Evolutionary conservation across 495 filamentous ascomycete genomes (phyloP).

Genomic region (Copromyces sp.): DNA sequence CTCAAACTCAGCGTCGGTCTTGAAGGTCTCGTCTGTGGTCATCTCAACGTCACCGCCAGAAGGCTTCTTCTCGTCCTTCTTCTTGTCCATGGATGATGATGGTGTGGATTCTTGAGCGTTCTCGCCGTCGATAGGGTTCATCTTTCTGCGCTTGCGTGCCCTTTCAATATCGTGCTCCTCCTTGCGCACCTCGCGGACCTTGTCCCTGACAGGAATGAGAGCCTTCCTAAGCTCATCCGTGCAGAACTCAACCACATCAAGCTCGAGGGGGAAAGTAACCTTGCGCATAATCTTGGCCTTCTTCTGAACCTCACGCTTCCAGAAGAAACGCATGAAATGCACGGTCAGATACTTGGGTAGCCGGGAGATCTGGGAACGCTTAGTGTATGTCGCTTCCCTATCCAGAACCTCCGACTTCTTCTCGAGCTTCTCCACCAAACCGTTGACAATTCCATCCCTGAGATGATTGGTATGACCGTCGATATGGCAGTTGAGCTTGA

Average conservation of each 20-base stretch:
- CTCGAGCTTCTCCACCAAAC: slow-evolving; percentile 79
- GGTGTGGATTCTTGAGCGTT: slow-evolving; percentile 5
- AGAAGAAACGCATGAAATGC: slow-evolving; percentile 97
- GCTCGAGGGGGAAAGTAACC: slow-evolving; percentile 86
- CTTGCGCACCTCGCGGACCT: slow-evolving; percentile 89
- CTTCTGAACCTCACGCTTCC: slow-evolving; percentile 88
- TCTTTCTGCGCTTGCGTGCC: slow-evolving; percentile 76
- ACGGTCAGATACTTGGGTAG: slow-evolving; percentile 92
- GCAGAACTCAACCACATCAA: slow-evolving; percentile 92
- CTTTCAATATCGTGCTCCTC: slow-evolving; percentile 87
- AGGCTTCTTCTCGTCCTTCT: slow-evolving; percentile 26
- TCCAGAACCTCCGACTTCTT: slow-evolving; percentile 73
- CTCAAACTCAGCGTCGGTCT: slow-evolving; percentile 88
- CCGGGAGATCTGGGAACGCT: slow-evolving; percentile 76
- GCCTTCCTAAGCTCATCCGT: slow-evolving; percentile 76
- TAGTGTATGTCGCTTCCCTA: slow-evolving; percentile 75
- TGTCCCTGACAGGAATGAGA: slow-evolving; percentile 84
- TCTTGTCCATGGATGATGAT: slow-evolving; percentile 22
- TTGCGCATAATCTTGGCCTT: slow-evolving; percentile 99
- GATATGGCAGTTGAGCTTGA: slow-evolving; percentile 95
- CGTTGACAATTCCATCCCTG: slow-evolving; percentile 72
- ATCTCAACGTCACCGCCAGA: slow-evolving; percentile 55
- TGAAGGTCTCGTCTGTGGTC: slow-evolving; percentile 52
- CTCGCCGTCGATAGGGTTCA: slow-evolving; percentile 37
- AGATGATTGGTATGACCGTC: slow-evolving; percentile 76